phyloP scores from a whole-genome alignment of 176 grass and related monocot genomes.

The Triticum turgidum region DNA sequence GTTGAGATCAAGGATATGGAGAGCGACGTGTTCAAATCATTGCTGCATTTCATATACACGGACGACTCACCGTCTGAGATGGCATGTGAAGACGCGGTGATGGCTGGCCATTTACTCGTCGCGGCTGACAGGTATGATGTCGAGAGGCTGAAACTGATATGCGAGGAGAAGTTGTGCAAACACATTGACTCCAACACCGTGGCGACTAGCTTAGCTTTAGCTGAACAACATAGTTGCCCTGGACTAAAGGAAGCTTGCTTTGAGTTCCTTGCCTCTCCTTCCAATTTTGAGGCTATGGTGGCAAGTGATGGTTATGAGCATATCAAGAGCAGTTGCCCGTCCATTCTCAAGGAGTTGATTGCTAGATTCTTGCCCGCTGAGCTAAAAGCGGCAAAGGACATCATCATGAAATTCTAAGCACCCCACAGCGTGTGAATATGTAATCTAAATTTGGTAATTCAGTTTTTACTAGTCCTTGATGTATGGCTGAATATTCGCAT shows the following conservation, averaged over 20 bases:
- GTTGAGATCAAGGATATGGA: not conserved
- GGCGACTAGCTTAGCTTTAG: not conserved
- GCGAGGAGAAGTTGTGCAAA: not conserved
- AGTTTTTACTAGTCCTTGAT: not conserved
- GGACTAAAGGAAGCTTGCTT: not conserved
- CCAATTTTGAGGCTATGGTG: not conserved
- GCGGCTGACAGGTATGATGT: not conserved
- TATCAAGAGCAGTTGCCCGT: not conserved
- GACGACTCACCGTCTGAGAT: not conserved
- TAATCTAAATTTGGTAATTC: not conserved
- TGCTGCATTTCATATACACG: not conserved
- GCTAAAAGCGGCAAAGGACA: not conserved
- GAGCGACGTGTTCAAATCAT: not conserved
- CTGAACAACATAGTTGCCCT: not conserved
- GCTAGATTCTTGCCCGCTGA: not conserved
- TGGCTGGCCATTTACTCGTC: not conserved
- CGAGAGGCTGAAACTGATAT: not conserved
- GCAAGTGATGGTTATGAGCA: not conserved
- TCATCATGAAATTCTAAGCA: not conserved
- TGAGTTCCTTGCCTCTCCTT: not conserved
- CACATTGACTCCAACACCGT: not conserved
- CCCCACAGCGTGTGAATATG: not conserved
- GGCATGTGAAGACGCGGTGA: not conserved
- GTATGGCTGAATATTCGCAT: not conserved
- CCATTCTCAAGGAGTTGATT: not conserved